Percentiles rank a stretch among this genome's conserved stretches.
These are phyloP conservation scores for Fusarium paranaense DNA, from an alignment of 2,329 filamentous ascomycete genomes.

Conservation along the genomic window DNA sequence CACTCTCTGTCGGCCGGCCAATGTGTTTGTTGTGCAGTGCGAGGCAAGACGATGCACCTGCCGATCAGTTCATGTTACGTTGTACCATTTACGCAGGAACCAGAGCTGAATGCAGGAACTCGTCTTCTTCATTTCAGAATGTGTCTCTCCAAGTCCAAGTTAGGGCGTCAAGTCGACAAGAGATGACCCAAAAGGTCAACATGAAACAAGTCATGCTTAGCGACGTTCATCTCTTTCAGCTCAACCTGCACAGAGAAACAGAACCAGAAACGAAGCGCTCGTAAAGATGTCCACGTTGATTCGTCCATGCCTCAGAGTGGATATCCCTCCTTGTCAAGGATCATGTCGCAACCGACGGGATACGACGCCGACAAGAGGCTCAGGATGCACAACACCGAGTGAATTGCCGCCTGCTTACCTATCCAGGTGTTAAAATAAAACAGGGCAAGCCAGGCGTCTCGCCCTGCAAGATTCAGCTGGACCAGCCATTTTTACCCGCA, in stretches of 20 bases:
- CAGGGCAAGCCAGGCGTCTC: not conserved
- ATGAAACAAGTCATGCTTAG: not conserved
- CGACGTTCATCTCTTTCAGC: not conserved
- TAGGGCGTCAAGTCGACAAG: not conserved
- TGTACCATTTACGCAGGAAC: not conserved
- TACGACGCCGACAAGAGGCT: not conserved
- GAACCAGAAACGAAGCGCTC: not conserved
- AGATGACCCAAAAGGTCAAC: not conserved
- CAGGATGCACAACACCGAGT: not conserved
- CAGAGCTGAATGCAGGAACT: not conserved
- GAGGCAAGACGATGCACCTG: not conserved
- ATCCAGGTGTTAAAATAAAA: not conserved
- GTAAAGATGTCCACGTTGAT: not conserved
- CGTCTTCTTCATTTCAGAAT: not conserved
- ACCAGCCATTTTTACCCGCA: not conserved
- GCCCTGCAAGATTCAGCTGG: not conserved
- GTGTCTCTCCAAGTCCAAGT: not conserved
- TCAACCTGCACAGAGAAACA: not conserved
- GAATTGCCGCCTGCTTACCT: not conserved
- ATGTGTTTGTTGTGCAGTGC: not conserved
- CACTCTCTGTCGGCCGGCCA: not conserved
- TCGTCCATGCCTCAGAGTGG: not conserved
- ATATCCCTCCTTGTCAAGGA: not conserved
- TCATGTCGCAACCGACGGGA: not conserved
- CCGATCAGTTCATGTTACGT: slow-evolving; percentile 1